These are phyloP conservation scores for Ascochyta pisi DNA, from an alignment of 2,329 filamentous ascomycete genomes.

Conservation along the genomic window DNA sequence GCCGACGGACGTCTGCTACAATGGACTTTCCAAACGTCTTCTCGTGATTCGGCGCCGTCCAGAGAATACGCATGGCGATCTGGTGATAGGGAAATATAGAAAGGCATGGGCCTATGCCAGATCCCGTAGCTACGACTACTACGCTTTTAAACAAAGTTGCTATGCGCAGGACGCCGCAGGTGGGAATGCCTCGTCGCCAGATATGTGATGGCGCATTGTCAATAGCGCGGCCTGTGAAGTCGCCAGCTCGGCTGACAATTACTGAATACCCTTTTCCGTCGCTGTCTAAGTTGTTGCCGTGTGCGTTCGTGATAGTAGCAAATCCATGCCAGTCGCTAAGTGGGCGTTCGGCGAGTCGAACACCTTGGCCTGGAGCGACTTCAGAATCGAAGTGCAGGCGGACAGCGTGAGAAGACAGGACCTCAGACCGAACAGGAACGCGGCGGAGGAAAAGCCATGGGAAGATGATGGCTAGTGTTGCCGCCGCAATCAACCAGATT, in stretches of 20 bases:
- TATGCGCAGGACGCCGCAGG: slow-evolving; percentile 47
- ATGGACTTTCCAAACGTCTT: slow-evolving; percentile 70
- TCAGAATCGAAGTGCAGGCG: slow-evolving; percentile 63
- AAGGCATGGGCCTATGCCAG: slow-evolving; percentile 53
- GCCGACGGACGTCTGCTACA: slow-evolving; percentile 63
- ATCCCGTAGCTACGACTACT: slow-evolving; percentile 50
- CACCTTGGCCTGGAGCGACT: slow-evolving; percentile 40
- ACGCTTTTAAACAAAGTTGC: slow-evolving; percentile 46
- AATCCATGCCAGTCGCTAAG: slow-evolving; percentile 50
- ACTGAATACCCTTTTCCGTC: slow-evolving; percentile 42
- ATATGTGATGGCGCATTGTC: slow-evolving; percentile 44
- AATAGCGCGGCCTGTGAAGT: slow-evolving; percentile 48
- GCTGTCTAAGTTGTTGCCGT: slow-evolving; percentile 12
- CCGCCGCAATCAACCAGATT: slow-evolving; percentile 75
- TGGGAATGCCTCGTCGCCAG: slow-evolving; percentile 48
- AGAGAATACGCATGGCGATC: slow-evolving; percentile 69
- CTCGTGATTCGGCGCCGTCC: slow-evolving; percentile 71
- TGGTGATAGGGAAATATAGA: slow-evolving; percentile 58
- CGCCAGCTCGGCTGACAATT: slow-evolving; percentile 48
- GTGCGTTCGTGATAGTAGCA: slow-evolving; percentile 47
- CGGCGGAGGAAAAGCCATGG: slow-evolving; percentile 78
- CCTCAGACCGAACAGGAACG: slow-evolving; percentile 70
- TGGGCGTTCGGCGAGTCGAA: slow-evolving; percentile 42
- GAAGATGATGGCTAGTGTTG: slow-evolving; percentile 71
- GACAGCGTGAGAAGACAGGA: slow-evolving; percentile 75